A percentile compares a stretch with the other conserved stretches of the same genome.
phyloP scores from a whole-genome alignment of 805 yeast genomes.

The Candida vartiovaarae region DNA sequence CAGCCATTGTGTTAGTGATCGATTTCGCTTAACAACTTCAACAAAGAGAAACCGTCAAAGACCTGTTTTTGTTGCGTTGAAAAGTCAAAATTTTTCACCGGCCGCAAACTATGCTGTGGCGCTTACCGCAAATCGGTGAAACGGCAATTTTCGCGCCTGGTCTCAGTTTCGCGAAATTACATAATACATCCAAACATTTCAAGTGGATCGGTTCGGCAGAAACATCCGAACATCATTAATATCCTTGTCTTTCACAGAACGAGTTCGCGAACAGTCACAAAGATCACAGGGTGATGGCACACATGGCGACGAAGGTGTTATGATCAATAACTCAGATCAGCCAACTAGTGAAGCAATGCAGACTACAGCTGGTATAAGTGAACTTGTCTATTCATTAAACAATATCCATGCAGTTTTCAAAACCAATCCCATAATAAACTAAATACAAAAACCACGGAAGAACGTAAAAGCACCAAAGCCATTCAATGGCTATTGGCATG shows the following conservation, averaged over 20 bases:
- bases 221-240: too few relatives aligned
- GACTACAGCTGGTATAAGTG: slow-evolving; percentile 5
- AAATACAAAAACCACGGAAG: slow-evolving; percentile 13
- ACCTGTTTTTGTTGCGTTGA: neutral
- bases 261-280: neutral
- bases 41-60: neutral
- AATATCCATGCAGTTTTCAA: slow-evolving; percentile 27
- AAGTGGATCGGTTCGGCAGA: too few relatives aligned
- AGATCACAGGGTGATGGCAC: neutral
- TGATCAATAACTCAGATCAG: too few relatives aligned
- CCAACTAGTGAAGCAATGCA: too few relatives aligned
- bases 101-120: neutral
- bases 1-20: slow-evolving; percentile 36
- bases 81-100: slow-evolving; percentile 11
- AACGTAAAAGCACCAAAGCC: slow-evolving; percentile 15
- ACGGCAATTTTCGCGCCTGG: neutral
- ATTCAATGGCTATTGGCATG: slow-evolving; percentile 25
- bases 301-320: neutral
- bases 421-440: slow-evolving; percentile 15
- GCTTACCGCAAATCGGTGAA: neutral
- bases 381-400: slow-evolving; percentile 37
- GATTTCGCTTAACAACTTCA: neutral
- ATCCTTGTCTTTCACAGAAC: neutral
- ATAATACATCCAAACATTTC: neutral
- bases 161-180: too few relatives aligned